Evolutionary conservation across 495 filamentous ascomycete genomes (phyloP), one percentile per base, ranked within the genome.

Genomic region (Penicillium argentinense): DNA sequence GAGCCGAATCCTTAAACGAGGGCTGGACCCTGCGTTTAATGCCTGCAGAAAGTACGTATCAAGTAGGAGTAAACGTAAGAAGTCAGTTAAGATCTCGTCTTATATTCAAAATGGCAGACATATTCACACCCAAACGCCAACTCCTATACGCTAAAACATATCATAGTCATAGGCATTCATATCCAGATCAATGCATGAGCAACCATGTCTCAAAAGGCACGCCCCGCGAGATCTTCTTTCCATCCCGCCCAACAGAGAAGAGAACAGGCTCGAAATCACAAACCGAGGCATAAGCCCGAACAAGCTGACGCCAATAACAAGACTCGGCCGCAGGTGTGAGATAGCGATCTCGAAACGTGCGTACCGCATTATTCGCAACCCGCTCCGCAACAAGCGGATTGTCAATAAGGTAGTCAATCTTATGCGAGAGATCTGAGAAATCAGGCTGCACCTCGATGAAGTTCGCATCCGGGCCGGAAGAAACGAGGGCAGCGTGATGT

Each of bases 231-330:
- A 42, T 46, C 37, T 54, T 62, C 51, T 53, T 63, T 12, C 63
- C 64, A 44, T 68, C 60, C 8, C 49, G 45, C 8, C 29, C 14
- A 11, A 45, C 46, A 1, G 47, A 46, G 43, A 66, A 66, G 23
- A 73, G 48, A 2, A 65, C 57, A 2, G 72, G 72, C 60, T 68
- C 67, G 52, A 77, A 74, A 29, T 59, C 63, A 47, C 53, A 60
- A 19, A 76, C 72, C 11, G 53, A 56, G 2, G 66, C 70, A 69
- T 77, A 85, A 23, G 57, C 60, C 16, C 59, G 56, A 3, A 85
- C 54, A 60, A 85, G 49, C 37, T 68, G 52, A 16, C 81, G 67
- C 81, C 82, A 84, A 52, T 84, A 83, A 42, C 79, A 84, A 2
- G 75, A 68, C 57, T 81, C 75, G 0, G 80, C 81, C 8, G 82